Evolutionary conservation across 139 green algal species (phyloP), one percentile per base, ranked within the genome.

Genomic region (Tetratostichococcus sp.): DNA sequence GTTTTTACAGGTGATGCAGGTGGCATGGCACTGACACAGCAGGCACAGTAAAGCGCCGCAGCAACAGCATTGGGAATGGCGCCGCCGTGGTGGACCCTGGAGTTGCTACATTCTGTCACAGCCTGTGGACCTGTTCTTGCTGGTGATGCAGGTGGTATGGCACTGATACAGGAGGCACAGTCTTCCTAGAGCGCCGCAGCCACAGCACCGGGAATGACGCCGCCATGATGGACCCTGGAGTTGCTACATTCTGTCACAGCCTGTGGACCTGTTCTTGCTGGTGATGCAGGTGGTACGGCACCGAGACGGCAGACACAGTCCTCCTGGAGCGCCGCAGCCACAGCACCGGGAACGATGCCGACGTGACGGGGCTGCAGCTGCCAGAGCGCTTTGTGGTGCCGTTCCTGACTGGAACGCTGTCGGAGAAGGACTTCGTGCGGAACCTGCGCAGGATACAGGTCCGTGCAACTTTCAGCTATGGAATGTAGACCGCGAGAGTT

Each of bases 181-280:
- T 50, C 11, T 2, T 26, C 11, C 50, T 62, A 14, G 39, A 50
- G 39, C 39, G 39, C 8, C 39, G 39, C 39, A 50, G 39, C 39
- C 39, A 50, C 22, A 67, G 85, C 82, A 88, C 82, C 85, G 90
- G 79, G 30, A 92, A 97, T 79, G 86, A 92, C 73, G 89, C 76
- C 50, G 90, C 96, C 26, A 97, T 96, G 81, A 92, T 96, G 86
- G 81, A 91, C 16, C 94, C n/a, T n/a, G n/a, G n/a, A n/a, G n/a
- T n/a, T n/a, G n/a, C n/a, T n/a, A n/a, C n/a, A n/a, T n/a, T n/a
- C n/a, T n/a, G n/a, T n/a, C n/a, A n/a, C n/a, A n/a, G n/a, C n/a
- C n/a, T n/a, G n/a, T n/a, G n/a, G n/a, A n/a, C n/a, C n/a, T n/a
- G n/a, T n/a, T n/a, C n/a, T n/a, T n/a, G n/a, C n/a, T n/a, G n/a